Evolutionary conservation across 148 eudicot genomes (phyloP), one percentile per base, ranked within the genome.

Genomic region (Pharnaceum exiguum): DNA sequence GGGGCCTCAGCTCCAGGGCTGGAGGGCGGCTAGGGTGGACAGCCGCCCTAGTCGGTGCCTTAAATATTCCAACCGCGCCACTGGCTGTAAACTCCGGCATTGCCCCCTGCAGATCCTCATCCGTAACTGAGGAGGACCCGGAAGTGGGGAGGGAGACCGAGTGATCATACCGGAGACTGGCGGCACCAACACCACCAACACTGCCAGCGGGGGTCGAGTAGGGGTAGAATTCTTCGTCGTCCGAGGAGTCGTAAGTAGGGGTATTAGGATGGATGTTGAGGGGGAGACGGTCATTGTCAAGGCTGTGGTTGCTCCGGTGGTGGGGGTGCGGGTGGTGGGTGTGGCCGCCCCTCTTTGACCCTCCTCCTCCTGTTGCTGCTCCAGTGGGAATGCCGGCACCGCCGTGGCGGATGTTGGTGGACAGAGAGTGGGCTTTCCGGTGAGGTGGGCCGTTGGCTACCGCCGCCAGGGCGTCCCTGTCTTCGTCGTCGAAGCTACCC

Each of bases 1-100:
- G 99, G 1, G 99, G 99, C 70, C 96, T 76, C 22, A 93, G 76
- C 80, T 93, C 99, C 10, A 93, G 68, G 30, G 76, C 87, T 0
- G 91, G 71, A 0, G 99, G 99, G 0, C 96, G 68, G 37, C 62
- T 71, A 8, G 96, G 99, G 63, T 93, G 90, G 1, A 93, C 95
- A 0, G 95, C 90, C 0, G 99, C 78, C 9, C 96, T 55, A 0
- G 54, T 60, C 7, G 99, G 96, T 0, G 77, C 78, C 59, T 72
- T 83, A 49, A 83, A 89, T 3, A 85, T 78, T n/a, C 90, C 96
- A 0, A 62, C 30, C 0, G 69, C 84, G 12, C 85, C 91, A 0
- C 75, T 78, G 0, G 84, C 96, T 1, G 70, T 65, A 15, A 89
- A 83, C 66, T 81, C 95, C 23, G 82, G 82, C 66, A 91, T 31